Base-by-base conservation (phyloP, 331 rosid genomes). In the Arachis monticola region DNA sequence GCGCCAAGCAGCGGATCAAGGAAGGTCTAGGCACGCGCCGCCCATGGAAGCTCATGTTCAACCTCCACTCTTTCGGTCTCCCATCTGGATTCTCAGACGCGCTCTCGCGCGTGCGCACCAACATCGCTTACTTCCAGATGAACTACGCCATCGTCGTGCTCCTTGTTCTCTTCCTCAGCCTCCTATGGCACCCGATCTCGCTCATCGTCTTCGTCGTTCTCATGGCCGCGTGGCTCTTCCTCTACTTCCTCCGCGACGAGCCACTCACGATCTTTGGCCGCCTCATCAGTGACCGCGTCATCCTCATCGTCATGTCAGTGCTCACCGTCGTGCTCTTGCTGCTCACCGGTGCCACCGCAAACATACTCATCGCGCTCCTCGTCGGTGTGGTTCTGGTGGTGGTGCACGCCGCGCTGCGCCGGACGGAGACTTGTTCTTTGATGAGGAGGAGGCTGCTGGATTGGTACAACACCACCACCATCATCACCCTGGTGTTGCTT, bases 231-330 rank as follows among this genome's bases (percentile, higher is more conserved):
- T 87, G 93, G 93, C 59, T 87, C 60, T 87, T 91, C 85, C 81
- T 86, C 64, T 89, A 86, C 74, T 91, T 91, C 86, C 85, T 89
- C 72, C 92, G 97, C n/a, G 89, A 84, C 41, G 88, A 86, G 63
- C 91, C 97, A 6, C 75, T 87, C 46, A 41, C 60, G 10, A 0
- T 91, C 14, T 55, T 89, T 40, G 81, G 85, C n/a, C 83, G 77
- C 8, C 61, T 71, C 22, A 31, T 91, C 67, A 89, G 85, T 50
- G 93, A 89, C 44, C 86, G 88, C n/a, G 5, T 86, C 10, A 79
- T 89, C 9, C 74, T 91, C 6, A 6, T 74, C 40, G 55, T 78
- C 10, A 73, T 91, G 77, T 17, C 67, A 5, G 72, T 89, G 8
- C 60, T 89, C 50, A 89, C 95, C 48, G 11, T 87, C 13, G 85